Base-by-base conservation (phyloP, 2,329 filamentous ascomycete species). In the Diaporthe amygdali region DNA sequence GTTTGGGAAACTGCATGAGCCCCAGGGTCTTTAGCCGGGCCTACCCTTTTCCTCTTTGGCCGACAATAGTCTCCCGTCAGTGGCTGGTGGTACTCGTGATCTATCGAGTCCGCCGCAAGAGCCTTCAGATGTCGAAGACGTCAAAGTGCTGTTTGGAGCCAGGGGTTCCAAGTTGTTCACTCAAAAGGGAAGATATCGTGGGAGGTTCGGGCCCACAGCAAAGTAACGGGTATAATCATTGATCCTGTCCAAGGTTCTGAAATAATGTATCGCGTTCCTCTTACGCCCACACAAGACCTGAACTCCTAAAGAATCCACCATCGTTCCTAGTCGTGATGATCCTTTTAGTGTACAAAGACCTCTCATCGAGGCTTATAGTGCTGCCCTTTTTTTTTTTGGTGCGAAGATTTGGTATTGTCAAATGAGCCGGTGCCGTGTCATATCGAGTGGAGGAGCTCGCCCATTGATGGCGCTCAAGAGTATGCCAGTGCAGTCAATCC, bases 151-250 rank as follows among this genome's bases (percentile, higher is more conserved):
- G 5, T 34, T 27, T 10, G 25, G 20, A 8, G 25, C 3, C 47
- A 12, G 22, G 54, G 27, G 30, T 22, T 10, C 9, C 20, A 49
- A 10, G 9, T 1, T 39, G 9, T 17, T 17, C 20, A 15, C n/a
- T 55, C 30, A 17, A 8, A 27, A 12, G n/a, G 30, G 5, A 25
- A 25, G 12, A 17, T 41, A 15, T 44, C 17, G 63, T 34, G 15
- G 20, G 15, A 69, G 22, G 39, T 5, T 32, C 14, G 22, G 14
- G 7, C 27, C 34, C 22, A 27, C 41, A 59, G 32, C 14, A 41
- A 47, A 44, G 59, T 55, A 27, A 64, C 30, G 66, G 70, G 70
- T 72, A 70, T 70, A 67, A 64, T 56, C 32, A 68, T 71, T 68
- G 47, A 56, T 64, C 69, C 63, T 70, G 71, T 67, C 71, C 68